Evolutionary conservation across 1,284 basidiomycete species (phyloP).

Genomic region (Microbotryomycetes sp.): DNA sequence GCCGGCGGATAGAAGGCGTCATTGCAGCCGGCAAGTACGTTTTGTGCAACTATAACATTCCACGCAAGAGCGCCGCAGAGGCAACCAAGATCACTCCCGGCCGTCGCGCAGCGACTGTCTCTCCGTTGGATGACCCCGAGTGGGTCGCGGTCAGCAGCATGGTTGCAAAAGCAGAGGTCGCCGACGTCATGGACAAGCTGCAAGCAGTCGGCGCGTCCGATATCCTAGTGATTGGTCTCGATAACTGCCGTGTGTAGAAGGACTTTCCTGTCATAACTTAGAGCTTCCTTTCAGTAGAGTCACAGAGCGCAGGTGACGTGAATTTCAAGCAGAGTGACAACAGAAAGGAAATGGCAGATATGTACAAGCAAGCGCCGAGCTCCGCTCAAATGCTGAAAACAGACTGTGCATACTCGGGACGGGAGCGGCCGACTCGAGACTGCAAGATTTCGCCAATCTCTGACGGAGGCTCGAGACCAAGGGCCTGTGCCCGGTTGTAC

Average conservation of each 20-base stretch:
- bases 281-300: not conserved
- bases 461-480: slow-evolving; percentile 73
- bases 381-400: slow-evolving; percentile 10
- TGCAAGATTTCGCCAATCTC: slow-evolving; percentile 72
- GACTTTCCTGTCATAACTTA: not conserved
- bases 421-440: slow-evolving; percentile 48
- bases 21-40: slow-evolving; percentile 84
- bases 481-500: slow-evolving; percentile 74
- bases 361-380: not conserved
- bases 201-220: slow-evolving; percentile 73
- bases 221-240: slow-evolving; percentile 77
- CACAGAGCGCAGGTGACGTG: not conserved
- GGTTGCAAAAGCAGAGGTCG: slow-evolving; percentile 79
- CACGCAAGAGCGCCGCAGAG: slow-evolving; percentile 53
- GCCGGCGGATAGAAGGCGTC: slow-evolving; percentile 83
- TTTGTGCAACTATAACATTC: slow-evolving; percentile 86
- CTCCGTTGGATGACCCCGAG: slow-evolving; percentile 64
- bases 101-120: slow-evolving; percentile 80
- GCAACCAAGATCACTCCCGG: slow-evolving; percentile 80
- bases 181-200: slow-evolving; percentile 83
- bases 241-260: slow-evolving; percentile 85
- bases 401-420: slow-evolving; percentile 7
- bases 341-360: not conserved
- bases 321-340: not conserved
- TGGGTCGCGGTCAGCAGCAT: slow-evolving; percentile 93